phyloP scores from a whole-genome alignment of 2,329 filamentous ascomycete genomes.

The Colletotrichum sansevieriae region DNA sequence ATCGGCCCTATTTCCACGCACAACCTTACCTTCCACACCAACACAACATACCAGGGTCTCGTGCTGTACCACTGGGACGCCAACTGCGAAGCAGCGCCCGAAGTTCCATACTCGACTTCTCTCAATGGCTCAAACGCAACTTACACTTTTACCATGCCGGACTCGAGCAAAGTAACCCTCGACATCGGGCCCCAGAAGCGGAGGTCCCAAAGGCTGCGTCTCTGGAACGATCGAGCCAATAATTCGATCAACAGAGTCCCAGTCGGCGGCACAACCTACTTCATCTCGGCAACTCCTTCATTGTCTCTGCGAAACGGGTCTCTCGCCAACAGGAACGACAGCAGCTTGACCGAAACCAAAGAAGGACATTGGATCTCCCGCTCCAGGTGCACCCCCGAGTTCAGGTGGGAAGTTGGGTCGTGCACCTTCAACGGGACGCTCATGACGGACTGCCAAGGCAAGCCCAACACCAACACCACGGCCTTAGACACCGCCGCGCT shows the following conservation, averaged over 20 bases:
- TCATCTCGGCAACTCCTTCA: background rate
- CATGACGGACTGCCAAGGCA: slow-evolving; percentile 9
- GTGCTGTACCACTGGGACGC: slow-evolving; percentile 18
- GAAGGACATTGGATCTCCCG: slow-evolving; percentile 30
- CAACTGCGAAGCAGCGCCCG: slow-evolving; percentile 19
- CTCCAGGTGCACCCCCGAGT: slow-evolving; percentile 14
- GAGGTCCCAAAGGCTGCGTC: slow-evolving; percentile 1
- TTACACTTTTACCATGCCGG: slow-evolving; percentile 17
- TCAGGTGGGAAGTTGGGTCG: slow-evolving; percentile 10
- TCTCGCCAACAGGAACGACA: background rate
- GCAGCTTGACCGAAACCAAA: slow-evolving; percentile 7
- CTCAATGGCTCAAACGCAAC: slow-evolving; percentile 11
- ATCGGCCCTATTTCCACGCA: slow-evolving; percentile 25
- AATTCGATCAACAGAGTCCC: slow-evolving; percentile 10
- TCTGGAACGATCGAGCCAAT: slow-evolving; percentile 20
- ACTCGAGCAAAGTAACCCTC: slow-evolving; percentile 10
- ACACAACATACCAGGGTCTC: slow-evolving; percentile 23
- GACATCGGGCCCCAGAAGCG: background rate
- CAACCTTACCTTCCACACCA: slow-evolving; percentile 24
- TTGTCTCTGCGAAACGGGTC: background rate
- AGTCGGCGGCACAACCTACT: slow-evolving; percentile 24
- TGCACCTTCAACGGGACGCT: slow-evolving; percentile 28
- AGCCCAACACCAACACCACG: too few species aligned
- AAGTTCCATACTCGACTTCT: background rate
- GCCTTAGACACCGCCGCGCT: too few species aligned